These are phyloP conservation scores for Plenodomus tracheiphilus DNA, from an alignment of 2,329 filamentous ascomycete species.

Conservation along the genomic window DNA sequence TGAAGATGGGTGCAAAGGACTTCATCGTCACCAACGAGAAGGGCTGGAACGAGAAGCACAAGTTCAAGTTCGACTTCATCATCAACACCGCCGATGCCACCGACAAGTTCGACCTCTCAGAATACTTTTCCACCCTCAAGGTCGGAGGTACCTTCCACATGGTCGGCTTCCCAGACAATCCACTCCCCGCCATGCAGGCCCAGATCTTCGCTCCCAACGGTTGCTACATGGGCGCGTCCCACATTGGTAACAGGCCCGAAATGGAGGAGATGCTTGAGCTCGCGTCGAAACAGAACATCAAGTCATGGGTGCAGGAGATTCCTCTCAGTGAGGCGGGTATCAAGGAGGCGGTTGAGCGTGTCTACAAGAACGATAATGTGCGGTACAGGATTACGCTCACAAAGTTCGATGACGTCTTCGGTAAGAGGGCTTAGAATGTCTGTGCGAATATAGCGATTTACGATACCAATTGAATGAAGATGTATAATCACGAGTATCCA, in stretches of 20 bases:
- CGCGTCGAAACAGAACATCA: slow-evolving; percentile 55
- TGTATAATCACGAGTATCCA: background rate
- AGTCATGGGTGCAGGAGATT: slow-evolving; percentile 65
- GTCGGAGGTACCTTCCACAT: slow-evolving; percentile 80
- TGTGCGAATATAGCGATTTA: background rate
- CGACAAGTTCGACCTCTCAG: slow-evolving; percentile 67
- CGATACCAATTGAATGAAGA: background rate
- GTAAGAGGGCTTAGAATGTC: slow-evolving; percentile 45
- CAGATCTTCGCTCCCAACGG: slow-evolving; percentile 78
- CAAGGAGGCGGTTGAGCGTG: slow-evolving; percentile 69
- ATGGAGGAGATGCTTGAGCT: slow-evolving; percentile 57
- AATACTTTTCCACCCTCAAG: slow-evolving; percentile 79
- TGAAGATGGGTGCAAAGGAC: slow-evolving; percentile 62
- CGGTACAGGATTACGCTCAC: slow-evolving; percentile 73
- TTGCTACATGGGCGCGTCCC: slow-evolving; percentile 55
- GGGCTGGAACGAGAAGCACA: slow-evolving; percentile 60
- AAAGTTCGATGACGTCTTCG: slow-evolving; percentile 69
- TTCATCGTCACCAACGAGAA: slow-evolving; percentile 63
- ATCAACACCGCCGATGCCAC: slow-evolving; percentile 73
- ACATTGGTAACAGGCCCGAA: slow-evolving; percentile 55
- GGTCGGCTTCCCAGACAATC: slow-evolving; percentile 78
- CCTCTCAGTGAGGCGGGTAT: slow-evolving; percentile 72
- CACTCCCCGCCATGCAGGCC: slow-evolving; percentile 70
- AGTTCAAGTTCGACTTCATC: slow-evolving; percentile 72
- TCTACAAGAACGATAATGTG: slow-evolving; percentile 70